Evolutionary conservation across 192 early-diverging fungal genomes (phyloP).

Genomic region (Entophlyctis luteolus): DNA sequence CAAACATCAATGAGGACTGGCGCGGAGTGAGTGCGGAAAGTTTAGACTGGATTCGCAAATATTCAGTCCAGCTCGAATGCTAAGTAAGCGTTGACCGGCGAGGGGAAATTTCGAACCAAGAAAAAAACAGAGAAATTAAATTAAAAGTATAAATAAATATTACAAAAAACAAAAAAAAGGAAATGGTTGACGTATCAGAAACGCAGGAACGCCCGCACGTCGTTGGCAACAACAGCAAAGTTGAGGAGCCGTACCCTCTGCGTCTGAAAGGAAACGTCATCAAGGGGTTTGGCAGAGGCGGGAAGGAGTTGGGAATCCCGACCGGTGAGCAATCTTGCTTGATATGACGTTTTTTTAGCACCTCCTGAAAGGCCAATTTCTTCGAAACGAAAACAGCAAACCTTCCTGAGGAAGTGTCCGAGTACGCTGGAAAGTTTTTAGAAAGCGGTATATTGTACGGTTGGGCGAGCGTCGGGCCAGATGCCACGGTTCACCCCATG

Average conservation of each 20-base stretch:
- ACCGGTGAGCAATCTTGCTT: conserved; percentile 64
- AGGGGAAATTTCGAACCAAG: too few relatives aligned
- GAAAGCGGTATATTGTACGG: conserved; percentile 93
- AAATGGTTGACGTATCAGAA: neutral
- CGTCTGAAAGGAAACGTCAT: conserved; percentile 73
- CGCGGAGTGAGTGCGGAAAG: too few relatives aligned
- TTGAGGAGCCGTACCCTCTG: conserved; percentile 68
- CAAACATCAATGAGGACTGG: too few relatives aligned
- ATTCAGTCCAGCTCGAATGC: too few relatives aligned
- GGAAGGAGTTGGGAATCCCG: conserved; percentile 94
- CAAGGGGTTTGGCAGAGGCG: conserved; percentile 90
- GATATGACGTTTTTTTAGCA: too few relatives aligned
- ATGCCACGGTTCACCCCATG: conserved; percentile 77
- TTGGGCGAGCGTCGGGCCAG: conserved; percentile 74
- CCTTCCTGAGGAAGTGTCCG: conserved; percentile 72
- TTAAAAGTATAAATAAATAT: too few relatives aligned
- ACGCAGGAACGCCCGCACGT: conserved; percentile 9
- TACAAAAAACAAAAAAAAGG: too few relatives aligned
- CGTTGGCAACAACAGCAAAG: conserved; percentile 16
- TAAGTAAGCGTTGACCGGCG: too few relatives aligned
- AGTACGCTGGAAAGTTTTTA: conserved; percentile 56
- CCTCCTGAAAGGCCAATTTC: too few relatives aligned
- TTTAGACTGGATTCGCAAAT: too few relatives aligned
- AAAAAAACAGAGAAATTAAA: too few relatives aligned
- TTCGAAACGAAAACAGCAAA: conserved; percentile 66